phyloP scores from a whole-genome alignment of 2,329 filamentous ascomycete genomes.

The Neoascochyta sp. region DNA sequence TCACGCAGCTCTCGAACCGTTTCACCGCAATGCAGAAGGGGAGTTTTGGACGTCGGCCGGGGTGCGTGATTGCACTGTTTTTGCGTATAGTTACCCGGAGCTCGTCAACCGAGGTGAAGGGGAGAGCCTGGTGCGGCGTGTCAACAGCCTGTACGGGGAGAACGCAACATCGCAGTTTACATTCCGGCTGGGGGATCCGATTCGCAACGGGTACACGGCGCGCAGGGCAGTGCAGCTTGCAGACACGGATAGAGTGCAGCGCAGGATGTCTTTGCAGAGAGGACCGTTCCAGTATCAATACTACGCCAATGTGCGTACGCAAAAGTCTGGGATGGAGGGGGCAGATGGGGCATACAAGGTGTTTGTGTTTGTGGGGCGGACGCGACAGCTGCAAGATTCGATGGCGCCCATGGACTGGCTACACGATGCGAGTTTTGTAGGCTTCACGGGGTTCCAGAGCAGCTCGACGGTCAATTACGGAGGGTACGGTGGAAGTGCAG shows the following conservation, averaged over 20 bases:
- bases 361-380: conserved; percentile 62
- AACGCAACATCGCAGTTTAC: conserved; percentile 22
- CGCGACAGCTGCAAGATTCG: conserved; percentile 49
- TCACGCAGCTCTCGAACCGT: conserved; percentile 57
- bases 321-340: conserved; percentile 57
- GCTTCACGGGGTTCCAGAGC: conserved; percentile 52
- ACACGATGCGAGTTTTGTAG: conserved; percentile 55
- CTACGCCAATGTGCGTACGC: conserved; percentile 62
- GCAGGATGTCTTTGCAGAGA: conserved; percentile 5
- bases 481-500: conserved; percentile 6
- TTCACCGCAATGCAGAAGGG: conserved; percentile 56
- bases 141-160: conserved; percentile 61
- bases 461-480: conserved; percentile 18
- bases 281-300: conserved; percentile 49
- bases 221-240: conserved; percentile 7
- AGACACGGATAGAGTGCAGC: not conserved
- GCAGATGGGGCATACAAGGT: conserved; percentile 65
- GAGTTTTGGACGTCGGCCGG: conserved; percentile 66
- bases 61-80: conserved; percentile 56
- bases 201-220: conserved; percentile 2
- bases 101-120: conserved; percentile 38
- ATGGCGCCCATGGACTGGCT: conserved; percentile 53
- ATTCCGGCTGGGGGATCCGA: conserved; percentile 6
- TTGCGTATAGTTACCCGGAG: conserved; percentile 75
- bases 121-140: conserved; percentile 44